Evolutionary conservation across 257 asterid species (phyloP).

Genomic region (Jasminum sambac): DNA sequence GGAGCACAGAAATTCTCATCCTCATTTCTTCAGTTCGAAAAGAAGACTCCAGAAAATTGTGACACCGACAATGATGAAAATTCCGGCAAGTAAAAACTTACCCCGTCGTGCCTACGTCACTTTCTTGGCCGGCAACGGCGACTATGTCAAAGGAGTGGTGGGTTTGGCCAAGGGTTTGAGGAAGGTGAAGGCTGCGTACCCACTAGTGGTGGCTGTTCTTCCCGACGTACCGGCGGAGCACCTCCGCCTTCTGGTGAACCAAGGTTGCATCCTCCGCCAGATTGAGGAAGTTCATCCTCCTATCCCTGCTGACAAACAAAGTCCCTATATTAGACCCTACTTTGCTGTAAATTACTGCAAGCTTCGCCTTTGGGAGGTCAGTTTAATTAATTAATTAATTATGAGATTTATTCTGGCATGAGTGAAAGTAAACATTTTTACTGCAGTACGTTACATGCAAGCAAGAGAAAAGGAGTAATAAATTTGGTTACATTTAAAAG

Average conservation of each 20-base stretch:
- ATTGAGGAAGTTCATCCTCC: slow-evolving; percentile 4
- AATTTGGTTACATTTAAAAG: background rate
- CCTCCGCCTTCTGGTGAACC: background rate
- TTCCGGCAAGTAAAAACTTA: background rate
- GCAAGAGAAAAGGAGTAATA: background rate
- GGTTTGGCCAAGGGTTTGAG: slow-evolving; percentile 3
- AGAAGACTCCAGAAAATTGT: background rate
- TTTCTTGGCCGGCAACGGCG: slow-evolving; percentile 11
- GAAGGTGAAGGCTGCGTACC: slow-evolving; percentile 2
- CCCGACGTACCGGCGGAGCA: background rate
- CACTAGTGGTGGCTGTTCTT: background rate
- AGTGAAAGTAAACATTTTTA: too few species aligned
- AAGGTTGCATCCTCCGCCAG: background rate
- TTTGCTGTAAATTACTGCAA: background rate
- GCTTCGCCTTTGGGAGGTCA: slow-evolving; percentile 6
- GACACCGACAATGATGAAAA: background rate
- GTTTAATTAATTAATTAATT: too few species aligned
- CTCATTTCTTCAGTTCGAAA: background rate
- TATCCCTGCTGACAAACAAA: background rate
- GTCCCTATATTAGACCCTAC: background rate
- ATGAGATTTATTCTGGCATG: too few species aligned
- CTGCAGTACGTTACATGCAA: background rate
- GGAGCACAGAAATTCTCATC: background rate
- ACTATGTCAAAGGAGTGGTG: slow-evolving; percentile 3
- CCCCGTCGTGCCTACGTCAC: slow-evolving; percentile 1